A percentile compares a stretch with the other conserved stretches of the same genome.
These are phyloP conservation scores for Elongisporangium prolatum DNA, from an alignment of 352 stramenopile species.

Conservation along the genomic window DNA sequence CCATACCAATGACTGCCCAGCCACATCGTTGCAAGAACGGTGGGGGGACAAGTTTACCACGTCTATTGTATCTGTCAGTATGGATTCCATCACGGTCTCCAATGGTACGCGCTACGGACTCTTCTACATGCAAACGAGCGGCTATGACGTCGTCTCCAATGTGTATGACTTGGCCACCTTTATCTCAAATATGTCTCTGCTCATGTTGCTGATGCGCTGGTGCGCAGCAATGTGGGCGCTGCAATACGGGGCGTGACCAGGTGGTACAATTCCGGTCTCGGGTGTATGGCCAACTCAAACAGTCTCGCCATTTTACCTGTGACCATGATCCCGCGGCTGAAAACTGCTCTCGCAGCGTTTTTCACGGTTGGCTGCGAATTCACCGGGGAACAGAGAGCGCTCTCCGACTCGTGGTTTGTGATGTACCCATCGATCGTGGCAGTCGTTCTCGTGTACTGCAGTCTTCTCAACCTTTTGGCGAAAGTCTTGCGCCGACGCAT, in stretches of 20 bases:
- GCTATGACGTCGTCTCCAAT: constrained; percentile 9
- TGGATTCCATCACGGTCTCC: constrained; percentile 11
- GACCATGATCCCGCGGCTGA: constrained; percentile 15
- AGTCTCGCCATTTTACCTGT: constrained; percentile 15
- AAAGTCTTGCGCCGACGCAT: constrained; percentile 11
- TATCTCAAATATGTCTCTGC: constrained; percentile 23
- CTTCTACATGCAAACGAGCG: constrained; percentile 3
- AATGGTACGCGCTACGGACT: constrained; percentile 18
- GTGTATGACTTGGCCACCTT: constrained; percentile 27
- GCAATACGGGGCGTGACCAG: constrained; percentile 1
- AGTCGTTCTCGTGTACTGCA: constrained; percentile 19
- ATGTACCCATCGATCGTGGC: constrained; percentile 21
- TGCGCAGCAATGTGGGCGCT: constrained; percentile 17
- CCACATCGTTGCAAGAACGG: not conserved
- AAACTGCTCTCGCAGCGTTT: constrained; percentile 14
- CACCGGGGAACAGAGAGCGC: constrained; percentile 13
- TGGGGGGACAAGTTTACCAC: constrained; percentile 9
- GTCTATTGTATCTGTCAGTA: constrained; percentile 4
- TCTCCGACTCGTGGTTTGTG: constrained; percentile 20
- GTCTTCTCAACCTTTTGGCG: constrained; percentile 13
- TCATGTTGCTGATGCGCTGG: constrained; percentile 24
- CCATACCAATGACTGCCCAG: constrained; percentile 1
- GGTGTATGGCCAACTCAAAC: constrained; percentile 8
- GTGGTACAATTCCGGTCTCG: constrained; percentile 11
- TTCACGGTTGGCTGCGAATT: constrained; percentile 15